Base-by-base conservation (phyloP, 345 rosid species). In the Ceriops zippeliana region DNA sequence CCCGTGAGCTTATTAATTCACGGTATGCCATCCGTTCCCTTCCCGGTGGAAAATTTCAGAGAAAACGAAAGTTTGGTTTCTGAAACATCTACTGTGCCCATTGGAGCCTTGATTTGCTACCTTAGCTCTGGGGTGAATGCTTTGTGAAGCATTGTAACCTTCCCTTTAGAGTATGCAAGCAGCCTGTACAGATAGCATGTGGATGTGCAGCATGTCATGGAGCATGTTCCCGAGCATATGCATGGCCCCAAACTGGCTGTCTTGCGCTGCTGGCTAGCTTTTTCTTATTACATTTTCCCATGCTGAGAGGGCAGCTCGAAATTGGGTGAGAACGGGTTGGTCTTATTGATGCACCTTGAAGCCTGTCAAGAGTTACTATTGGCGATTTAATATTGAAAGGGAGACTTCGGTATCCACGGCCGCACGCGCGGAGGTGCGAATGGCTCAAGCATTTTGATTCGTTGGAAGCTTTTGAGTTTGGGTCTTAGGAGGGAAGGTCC, bases 1-100 rank as follows among this genome's bases (percentile, higher is more conserved):
- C 98, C 56, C 84, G 84, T 69, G 88, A 91, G 70, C 89, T 93
- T 72, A 62, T 54, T 52, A 85, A 82, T 81, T 84, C 87, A 58
- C 71, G 75, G 58, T 86, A 73, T 68, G 20, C 63, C 6, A 34
- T 10, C 6, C 66, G 71, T 31, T 72, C 84, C 60, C 63, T 78
- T 60, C 72, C 78, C 57, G 68, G 61, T 26, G 80, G 82, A 58
- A 87, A 84, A 76, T 76, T 84, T 69, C 73, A 58, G 52, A 87
- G 72, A 74, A 89, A 89, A 87, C 84, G 93, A 79, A 93, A 80
- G 83, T 75, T 62, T 30, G 63, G 59, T 53, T 68, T 56, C 1
- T 72, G 53, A 77, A 62, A 27, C 28, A 31, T 35, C 51, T 6
- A 26, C 3, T 7, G 17, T 42, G 49, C 49, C 49, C 49, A 13